Evolutionary conservation across 257 asterid genomes (phyloP).

Genomic region (Solanum gracilifrons): DNA sequence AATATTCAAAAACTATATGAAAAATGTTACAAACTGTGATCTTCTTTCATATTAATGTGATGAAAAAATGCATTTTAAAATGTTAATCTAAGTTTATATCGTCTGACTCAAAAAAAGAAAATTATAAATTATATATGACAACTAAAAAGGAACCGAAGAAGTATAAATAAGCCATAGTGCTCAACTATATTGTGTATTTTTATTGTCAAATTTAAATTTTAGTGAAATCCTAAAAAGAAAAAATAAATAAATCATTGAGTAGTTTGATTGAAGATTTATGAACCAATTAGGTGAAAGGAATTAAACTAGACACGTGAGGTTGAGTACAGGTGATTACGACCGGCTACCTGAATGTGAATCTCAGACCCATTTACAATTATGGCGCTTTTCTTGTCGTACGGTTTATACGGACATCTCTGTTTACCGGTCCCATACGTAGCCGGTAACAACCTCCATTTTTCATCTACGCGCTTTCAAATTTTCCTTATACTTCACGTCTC

Average conservation of each 20-base stretch:
- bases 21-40: too few relatives aligned
- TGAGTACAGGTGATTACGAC: constrained; percentile 10
- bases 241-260: neutral
- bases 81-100: too few relatives aligned
- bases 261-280: neutral
- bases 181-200: neutral
- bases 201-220: neutral
- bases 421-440: constrained; percentile 17
- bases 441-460: neutral
- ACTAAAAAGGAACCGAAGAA: neutral
- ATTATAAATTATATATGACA: neutral
- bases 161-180: neutral
- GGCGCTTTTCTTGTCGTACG: constrained; percentile 40
- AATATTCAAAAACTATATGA: too few relatives aligned
- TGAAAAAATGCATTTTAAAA: too few relatives aligned
- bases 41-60: neutral
- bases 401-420: constrained; percentile 20
- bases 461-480: neutral
- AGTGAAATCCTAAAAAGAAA: neutral
- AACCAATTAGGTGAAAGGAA: constrained; percentile 4
- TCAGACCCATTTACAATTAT: constrained; percentile 3
- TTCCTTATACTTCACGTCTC: neutral
- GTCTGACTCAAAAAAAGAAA: too few relatives aligned
- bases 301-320: neutral
- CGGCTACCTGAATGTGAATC: constrained; percentile 22